These are phyloP conservation scores for Blastobotrys serpentis DNA, from an alignment of 1,139 yeast species.

Conservation along the genomic window DNA sequence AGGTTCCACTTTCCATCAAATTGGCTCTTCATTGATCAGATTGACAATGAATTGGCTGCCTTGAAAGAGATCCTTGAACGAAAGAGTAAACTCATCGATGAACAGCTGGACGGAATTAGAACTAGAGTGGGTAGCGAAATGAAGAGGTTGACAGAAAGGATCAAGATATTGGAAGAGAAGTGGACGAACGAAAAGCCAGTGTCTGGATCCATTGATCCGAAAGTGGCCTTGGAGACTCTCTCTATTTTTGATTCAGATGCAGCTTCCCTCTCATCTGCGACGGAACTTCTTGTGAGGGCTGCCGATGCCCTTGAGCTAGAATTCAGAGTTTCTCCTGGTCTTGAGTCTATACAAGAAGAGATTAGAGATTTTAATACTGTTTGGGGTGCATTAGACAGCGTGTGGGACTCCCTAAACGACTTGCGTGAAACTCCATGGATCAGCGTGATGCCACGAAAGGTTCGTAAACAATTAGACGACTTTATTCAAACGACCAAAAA, in stretches of 20 bases:
- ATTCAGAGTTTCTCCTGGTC: conserved; percentile 35
- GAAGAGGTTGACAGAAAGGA: conserved; percentile 41
- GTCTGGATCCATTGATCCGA: conserved; percentile 47
- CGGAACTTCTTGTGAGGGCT: conserved; percentile 43
- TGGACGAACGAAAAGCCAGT: conserved; percentile 58
- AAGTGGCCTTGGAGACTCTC: conserved; percentile 51
- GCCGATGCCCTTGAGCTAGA: conserved; percentile 46
- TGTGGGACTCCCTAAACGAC: conserved; percentile 53
- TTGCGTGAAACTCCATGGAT: conserved; percentile 53
- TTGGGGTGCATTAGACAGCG: conserved; percentile 61
- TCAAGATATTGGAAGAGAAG: conserved; percentile 35
- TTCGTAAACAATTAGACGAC: conserved; percentile 54
- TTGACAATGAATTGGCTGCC: conserved; percentile 52
- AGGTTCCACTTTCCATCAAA: conserved; percentile 51
- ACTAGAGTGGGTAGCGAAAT: conserved; percentile 48
- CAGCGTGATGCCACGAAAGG: conserved; percentile 46
- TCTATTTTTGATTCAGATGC: conserved; percentile 44
- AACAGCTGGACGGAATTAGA: conserved; percentile 45
- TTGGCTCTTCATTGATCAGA: conserved; percentile 66
- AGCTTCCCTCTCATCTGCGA: conserved; percentile 28
- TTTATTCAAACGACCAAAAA: conserved; percentile 49
- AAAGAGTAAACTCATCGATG: conserved; percentile 44
- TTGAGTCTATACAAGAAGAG: conserved; percentile 48
- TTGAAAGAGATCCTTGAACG: conserved; percentile 46
- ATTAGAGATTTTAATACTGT: conserved; percentile 57